phyloP scores from a whole-genome alignment of 768 basidiomycete genomes.

The Vararia minispora region DNA sequence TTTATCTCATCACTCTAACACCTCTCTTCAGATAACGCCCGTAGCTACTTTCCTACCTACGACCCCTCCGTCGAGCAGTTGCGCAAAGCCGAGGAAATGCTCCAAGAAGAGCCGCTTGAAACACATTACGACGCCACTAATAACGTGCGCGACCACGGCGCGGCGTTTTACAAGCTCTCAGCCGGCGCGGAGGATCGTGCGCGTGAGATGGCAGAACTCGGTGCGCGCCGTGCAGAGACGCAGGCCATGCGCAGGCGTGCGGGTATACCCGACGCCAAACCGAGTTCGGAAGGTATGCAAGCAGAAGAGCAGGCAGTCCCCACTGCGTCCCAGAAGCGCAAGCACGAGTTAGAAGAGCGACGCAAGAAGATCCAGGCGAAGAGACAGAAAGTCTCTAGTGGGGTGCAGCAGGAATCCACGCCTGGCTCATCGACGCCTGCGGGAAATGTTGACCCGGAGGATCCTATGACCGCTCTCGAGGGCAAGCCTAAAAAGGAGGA shows the following conservation, averaged over 20 bases:
- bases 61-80: constrained; percentile 73
- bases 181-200: constrained; percentile 69
- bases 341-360: constrained; percentile 63
- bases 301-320: too few species aligned
- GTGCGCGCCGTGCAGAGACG: constrained; percentile 58
- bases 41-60: constrained; percentile 81
- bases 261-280: constrained; percentile 48
- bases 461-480: too few species aligned
- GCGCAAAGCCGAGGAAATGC: constrained; percentile 52
- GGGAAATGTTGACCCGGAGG: too few species aligned
- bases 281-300: constrained; percentile 76
- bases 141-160: constrained; percentile 84
- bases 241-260: constrained; percentile 44
- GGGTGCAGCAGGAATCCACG: too few species aligned
- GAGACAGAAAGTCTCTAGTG: constrained; percentile 38
- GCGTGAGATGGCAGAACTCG: constrained; percentile 77
- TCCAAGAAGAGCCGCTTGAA: constrained; percentile 61
- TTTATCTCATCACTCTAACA: neutral
- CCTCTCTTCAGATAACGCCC: constrained; percentile 53
- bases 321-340: constrained; percentile 65
- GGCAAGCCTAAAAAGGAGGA: too few species aligned
- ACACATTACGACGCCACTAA: constrained; percentile 72
- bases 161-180: constrained; percentile 89
- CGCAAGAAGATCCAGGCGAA: constrained; percentile 51
- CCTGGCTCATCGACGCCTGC: too few species aligned